Evolutionary conservation across 1,139 yeast species (phyloP).

Genomic region (Pichia sp.): DNA sequence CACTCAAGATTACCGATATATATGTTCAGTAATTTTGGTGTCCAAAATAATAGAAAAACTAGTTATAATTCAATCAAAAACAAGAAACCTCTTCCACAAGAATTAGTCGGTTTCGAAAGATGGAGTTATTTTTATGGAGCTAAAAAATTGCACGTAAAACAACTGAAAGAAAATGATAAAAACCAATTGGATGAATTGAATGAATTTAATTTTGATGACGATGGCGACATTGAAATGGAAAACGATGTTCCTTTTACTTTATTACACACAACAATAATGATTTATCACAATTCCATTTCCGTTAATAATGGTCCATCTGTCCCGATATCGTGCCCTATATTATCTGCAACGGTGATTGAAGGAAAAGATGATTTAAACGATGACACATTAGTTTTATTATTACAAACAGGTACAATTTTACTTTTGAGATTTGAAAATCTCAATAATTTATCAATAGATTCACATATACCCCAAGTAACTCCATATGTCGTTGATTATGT

Average conservation of each 20-base stretch:
- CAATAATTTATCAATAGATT: not conserved
- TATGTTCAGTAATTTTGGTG: constrained; percentile 17
- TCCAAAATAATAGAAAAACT: not conserved
- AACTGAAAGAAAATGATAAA: no score
- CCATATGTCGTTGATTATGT: not conserved
- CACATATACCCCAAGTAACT: not conserved
- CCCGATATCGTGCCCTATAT: constrained; percentile 19
- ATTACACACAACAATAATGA: constrained; percentile 13
- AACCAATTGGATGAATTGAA: no score
- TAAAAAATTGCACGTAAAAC: no score
- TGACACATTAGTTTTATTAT: constrained; percentile 3
- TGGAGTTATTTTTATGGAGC: no score
- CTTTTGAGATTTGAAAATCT: not conserved
- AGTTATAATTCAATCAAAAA: not conserved
- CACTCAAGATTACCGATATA: constrained; percentile 7
- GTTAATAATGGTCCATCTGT: constrained; percentile 18
- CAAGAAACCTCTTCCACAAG: no score
- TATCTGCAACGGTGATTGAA: constrained; percentile 22
- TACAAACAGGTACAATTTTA: not conserved
- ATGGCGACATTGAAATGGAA: no score
- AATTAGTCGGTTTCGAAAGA: no score
- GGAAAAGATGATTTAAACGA: constrained; percentile 8
- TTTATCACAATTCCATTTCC: constrained; percentile 23
- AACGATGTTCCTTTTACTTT: no score
- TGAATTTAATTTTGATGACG: no score